A percentile compares a stretch with the other conserved stretches of the same genome.
phyloP scores from a whole-genome alignment of 1,284 basidiomycete genomes.

The Tetrapyrgos nigripes region DNA sequence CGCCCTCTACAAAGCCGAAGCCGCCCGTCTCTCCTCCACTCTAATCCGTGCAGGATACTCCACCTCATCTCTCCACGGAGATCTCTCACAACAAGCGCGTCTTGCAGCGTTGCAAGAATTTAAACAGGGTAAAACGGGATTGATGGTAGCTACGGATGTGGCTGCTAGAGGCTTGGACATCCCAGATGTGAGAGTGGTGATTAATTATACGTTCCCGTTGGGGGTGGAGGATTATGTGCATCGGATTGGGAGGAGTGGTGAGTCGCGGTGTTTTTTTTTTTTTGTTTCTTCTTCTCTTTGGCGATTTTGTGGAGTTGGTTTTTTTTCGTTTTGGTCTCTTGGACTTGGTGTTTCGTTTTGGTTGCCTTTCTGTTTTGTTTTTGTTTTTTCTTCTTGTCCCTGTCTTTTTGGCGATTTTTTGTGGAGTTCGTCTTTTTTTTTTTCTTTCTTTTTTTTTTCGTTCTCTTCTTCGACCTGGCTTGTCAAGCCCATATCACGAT shows the following conservation, averaged over 20 bases:
- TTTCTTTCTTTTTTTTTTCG: too few species aligned
- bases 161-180: constrained; percentile 98
- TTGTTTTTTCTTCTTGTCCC: too few species aligned
- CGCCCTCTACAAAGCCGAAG: constrained; percentile 98
- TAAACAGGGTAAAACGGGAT: constrained; percentile 83
- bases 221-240: constrained; percentile 98
- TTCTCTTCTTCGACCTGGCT: too few species aligned
- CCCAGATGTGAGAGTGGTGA: constrained; percentile 90
- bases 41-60: constrained; percentile 82
- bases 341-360: too few species aligned
- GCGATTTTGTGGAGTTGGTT: constrained; percentile 18
- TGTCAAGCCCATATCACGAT: too few species aligned
- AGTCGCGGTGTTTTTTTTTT: constrained; percentile 27
- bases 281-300: constrained; percentile 6
- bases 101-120: constrained; percentile 91
- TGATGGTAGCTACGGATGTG: constrained; percentile 97
- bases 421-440: too few species aligned
- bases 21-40: constrained; percentile 86
- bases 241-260: constrained; percentile 93
- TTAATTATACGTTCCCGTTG: constrained; percentile 98
- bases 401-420: too few species aligned
- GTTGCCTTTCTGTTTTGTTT: too few species aligned
- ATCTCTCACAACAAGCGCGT: constrained; percentile 88
- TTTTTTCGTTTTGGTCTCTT: too few species aligned
- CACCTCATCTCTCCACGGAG: constrained; percentile 92